Conservation (phyloP, 2,329 filamentous ascomycete species). For the Lachnellula suecica region DNA sequence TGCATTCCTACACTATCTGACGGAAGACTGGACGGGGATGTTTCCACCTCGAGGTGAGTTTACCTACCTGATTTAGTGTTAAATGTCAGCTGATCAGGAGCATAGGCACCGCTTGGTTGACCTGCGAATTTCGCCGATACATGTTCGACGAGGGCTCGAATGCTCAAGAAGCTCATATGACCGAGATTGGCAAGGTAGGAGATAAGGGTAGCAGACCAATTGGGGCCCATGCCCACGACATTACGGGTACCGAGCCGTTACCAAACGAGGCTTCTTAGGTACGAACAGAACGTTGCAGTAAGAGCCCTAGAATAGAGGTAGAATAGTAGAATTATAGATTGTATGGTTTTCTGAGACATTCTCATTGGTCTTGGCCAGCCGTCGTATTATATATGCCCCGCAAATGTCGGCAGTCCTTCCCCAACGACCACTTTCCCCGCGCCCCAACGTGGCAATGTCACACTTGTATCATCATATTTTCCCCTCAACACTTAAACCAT, state of each 20-base stretch:
- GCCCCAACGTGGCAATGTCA: background rate
- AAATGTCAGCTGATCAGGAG: background rate
- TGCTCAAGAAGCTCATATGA: slow-evolving; percentile 15
- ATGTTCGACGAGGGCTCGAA: slow-evolving; percentile 16
- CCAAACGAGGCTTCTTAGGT: background rate
- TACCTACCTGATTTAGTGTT: background rate
- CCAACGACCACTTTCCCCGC: background rate
- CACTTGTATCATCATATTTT: background rate
- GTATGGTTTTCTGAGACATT: background rate
- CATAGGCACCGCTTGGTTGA: slow-evolving; percentile 16
- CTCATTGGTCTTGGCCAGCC: too few species aligned
- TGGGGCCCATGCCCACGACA: slow-evolving; percentile 14
- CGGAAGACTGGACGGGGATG: slow-evolving; percentile 17
- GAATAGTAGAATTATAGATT: background rate
- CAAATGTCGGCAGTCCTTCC: too few species aligned
- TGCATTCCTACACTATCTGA: slow-evolving; percentile 19
- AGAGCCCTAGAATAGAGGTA: background rate
- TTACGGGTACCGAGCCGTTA: slow-evolving; percentile 10
- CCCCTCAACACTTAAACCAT: background rate
- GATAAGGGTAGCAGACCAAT: slow-evolving; percentile 6
- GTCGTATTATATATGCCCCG: too few species aligned
- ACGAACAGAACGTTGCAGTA: background rate
- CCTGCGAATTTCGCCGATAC: slow-evolving; percentile 16
- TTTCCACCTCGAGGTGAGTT: slow-evolving; percentile 7
- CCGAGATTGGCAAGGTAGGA: slow-evolving; percentile 9